These are phyloP conservation scores for Coemansia sp. DNA, from an alignment of 192 early-diverging fungal species.

Conservation along the genomic window DNA sequence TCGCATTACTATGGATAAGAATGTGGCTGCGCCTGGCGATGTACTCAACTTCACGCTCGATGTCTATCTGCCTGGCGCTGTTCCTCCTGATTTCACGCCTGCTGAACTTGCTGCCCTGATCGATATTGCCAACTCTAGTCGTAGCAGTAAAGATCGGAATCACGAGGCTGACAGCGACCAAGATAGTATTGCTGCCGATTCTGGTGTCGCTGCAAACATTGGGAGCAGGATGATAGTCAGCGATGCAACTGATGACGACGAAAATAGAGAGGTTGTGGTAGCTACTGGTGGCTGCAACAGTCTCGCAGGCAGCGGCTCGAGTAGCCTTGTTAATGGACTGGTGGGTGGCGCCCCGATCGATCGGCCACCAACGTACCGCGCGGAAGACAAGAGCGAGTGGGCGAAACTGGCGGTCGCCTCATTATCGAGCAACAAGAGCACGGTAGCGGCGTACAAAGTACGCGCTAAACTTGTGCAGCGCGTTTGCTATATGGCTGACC, in stretches of 20 bases:
- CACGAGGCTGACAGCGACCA: neutral
- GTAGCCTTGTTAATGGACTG: neutral
- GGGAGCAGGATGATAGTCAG: no score
- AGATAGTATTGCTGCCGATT: neutral
- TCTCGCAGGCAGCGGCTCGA: neutral
- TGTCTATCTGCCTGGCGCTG: neutral
- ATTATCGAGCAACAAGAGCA: slow-evolving; percentile 3
- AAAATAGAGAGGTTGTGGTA: neutral
- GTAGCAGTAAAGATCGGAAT: neutral
- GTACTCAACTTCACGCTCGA: slow-evolving; percentile 3
- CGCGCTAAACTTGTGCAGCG: slow-evolving; percentile 26
- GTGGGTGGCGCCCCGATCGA: neutral
- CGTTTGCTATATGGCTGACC: slow-evolving; percentile 19
- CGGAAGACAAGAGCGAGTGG: no score
- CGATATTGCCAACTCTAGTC: neutral
- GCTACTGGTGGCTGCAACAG: neutral
- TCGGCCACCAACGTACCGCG: slow-evolving; percentile 3
- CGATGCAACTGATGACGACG: neutral
- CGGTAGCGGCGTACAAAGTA: slow-evolving; percentile 16
- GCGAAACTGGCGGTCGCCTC: neutral
- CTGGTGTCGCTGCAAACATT: no score
- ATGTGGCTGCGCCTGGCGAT: slow-evolving; percentile 10
- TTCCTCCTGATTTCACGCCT: slow-evolving; percentile 2
- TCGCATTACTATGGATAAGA: slow-evolving; percentile 12
- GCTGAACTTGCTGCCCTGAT: slow-evolving; percentile 9